These are phyloP conservation scores for Colletotrichum lupini DNA, from an alignment of 2,329 filamentous ascomycete genomes.

Conservation along the genomic window DNA sequence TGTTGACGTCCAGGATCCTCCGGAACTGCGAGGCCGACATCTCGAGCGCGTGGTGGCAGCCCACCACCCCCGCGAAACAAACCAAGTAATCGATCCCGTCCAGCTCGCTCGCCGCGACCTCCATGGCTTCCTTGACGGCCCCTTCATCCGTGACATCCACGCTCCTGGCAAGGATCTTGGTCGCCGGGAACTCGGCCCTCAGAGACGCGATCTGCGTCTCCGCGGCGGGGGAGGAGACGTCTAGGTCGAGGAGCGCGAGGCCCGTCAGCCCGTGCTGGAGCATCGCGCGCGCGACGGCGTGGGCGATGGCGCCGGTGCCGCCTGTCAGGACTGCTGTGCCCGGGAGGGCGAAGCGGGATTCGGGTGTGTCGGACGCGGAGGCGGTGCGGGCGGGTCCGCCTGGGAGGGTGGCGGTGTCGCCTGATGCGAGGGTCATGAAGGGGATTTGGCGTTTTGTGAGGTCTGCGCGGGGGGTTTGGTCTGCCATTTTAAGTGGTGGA, in stretches of 20 bases:
- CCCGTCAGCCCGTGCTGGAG: conserved; percentile 74
- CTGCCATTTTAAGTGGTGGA: conserved; percentile 4
- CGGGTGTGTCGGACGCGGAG: conserved; percentile 5
- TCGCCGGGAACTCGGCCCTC: conserved; percentile 62
- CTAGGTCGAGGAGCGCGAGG: conserved; percentile 70
- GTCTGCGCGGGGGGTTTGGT: conserved; percentile 24
- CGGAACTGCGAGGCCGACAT: conserved; percentile 70
- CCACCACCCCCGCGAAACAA: conserved; percentile 77
- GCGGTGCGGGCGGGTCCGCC: conserved; percentile 27
- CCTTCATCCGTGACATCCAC: conserved; percentile 68
- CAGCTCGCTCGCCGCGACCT: conserved; percentile 73
- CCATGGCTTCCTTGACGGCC: conserved; percentile 67
- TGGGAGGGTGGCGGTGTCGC: conserved; percentile 13
- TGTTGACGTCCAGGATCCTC: conserved; percentile 76
- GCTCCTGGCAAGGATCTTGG: conserved; percentile 59
- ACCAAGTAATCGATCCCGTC: conserved; percentile 64
- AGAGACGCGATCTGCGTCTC: conserved; percentile 53
- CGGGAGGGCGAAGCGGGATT: conserved; percentile 44
- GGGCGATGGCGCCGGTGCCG: conserved; percentile 72
- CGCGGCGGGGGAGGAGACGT: conserved; percentile 51
- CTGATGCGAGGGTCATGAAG: conserved; percentile 40
- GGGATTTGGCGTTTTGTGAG: conserved; percentile 41
- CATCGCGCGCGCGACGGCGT: conserved; percentile 73
- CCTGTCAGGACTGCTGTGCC: conserved; percentile 66
- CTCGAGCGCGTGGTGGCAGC: conserved; percentile 69